phyloP scores from a whole-genome alignment of 192 early-diverging fungal species.

The Funneliformis mosseae region DNA sequence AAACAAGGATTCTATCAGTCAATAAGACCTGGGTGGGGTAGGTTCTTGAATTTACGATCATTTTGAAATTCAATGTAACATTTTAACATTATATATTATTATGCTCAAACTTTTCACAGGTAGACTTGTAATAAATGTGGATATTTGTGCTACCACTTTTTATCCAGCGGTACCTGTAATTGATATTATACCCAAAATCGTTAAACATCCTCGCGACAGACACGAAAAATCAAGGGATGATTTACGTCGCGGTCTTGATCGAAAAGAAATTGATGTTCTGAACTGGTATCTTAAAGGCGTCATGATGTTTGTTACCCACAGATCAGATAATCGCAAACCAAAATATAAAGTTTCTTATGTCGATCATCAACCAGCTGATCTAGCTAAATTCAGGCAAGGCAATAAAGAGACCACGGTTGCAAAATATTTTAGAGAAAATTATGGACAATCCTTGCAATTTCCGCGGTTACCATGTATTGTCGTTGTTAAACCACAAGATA shows the following conservation, averaged over 20 bases:
- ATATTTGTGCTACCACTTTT: slow-evolving; percentile 68
- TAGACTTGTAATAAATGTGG: slow-evolving; percentile 65
- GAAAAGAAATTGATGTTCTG: slow-evolving; percentile 42
- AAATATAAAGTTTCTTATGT: slow-evolving; percentile 70
- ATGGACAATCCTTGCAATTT: slow-evolving; percentile 78
- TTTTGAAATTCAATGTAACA: background rate
- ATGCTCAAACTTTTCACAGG: slow-evolving; percentile 28
- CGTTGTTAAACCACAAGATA: slow-evolving; percentile 57
- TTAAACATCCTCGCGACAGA: slow-evolving; percentile 35
- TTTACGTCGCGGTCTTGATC: slow-evolving; percentile 41
- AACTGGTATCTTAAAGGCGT: slow-evolving; percentile 54
- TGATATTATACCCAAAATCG: slow-evolving; percentile 64
- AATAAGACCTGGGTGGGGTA: slow-evolving; percentile 71
- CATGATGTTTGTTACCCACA: slow-evolving; percentile 54
- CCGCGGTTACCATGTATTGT: slow-evolving; percentile 61
- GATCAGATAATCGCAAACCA: slow-evolving; percentile 52
- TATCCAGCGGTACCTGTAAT: slow-evolving; percentile 67
- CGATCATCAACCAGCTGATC: slow-evolving; percentile 65
- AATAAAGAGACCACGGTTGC: slow-evolving; percentile 65
- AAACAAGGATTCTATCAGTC: slow-evolving; percentile 92
- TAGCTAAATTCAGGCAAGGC: slow-evolving; percentile 64
- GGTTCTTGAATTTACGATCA: background rate
- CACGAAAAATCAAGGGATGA: slow-evolving; percentile 37
- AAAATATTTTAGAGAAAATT: slow-evolving; percentile 66
- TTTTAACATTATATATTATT: background rate